phyloP scores from a whole-genome alignment of 345 rosid genomes.

The Corchorus olitorius region DNA sequence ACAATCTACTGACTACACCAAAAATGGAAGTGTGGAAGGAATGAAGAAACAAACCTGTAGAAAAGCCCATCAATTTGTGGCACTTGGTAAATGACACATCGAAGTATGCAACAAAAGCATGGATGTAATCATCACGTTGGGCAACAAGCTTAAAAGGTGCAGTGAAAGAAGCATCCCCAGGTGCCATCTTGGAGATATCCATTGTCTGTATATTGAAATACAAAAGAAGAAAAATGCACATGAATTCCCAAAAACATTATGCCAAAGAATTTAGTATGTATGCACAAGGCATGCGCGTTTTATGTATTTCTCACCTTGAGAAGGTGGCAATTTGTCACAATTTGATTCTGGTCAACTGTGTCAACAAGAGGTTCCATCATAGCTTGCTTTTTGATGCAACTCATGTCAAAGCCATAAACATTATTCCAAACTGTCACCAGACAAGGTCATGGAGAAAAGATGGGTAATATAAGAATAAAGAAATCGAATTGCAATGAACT shows the following conservation, averaged over 20 bases:
- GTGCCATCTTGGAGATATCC: constrained; percentile 94
- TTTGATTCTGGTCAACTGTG: constrained; percentile 90
- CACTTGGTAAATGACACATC: constrained; percentile 96
- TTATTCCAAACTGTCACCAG: constrained; percentile 72
- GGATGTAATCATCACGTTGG: constrained; percentile 95
- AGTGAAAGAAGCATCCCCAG: constrained; percentile 96
- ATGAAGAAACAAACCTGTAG: constrained; percentile 65
- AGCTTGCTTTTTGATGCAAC: constrained; percentile 96
- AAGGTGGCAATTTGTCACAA: constrained; percentile 76
- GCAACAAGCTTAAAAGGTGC: constrained; percentile 95
- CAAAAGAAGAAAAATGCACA: background rate
- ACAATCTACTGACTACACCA: background rate
- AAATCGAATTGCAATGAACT: background rate
- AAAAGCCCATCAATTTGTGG: constrained; percentile 92
- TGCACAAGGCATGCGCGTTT: background rate
- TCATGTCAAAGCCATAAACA: constrained; percentile 96
- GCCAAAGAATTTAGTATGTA: background rate
- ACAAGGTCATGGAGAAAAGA: constrained; percentile 6
- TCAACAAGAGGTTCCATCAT: constrained; percentile 98
- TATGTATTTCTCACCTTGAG: constrained; percentile 61
- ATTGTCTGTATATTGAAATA: constrained; percentile 62
- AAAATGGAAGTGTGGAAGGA: background rate
- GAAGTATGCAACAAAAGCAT: constrained; percentile 96
- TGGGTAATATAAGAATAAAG: constrained; percentile 11
- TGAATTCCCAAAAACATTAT: background rate